Evolutionary conservation across 768 basidiomycete genomes (phyloP), one percentile per base, ranked within the genome.

Genomic region (Mrakia hoshinonis): DNA sequence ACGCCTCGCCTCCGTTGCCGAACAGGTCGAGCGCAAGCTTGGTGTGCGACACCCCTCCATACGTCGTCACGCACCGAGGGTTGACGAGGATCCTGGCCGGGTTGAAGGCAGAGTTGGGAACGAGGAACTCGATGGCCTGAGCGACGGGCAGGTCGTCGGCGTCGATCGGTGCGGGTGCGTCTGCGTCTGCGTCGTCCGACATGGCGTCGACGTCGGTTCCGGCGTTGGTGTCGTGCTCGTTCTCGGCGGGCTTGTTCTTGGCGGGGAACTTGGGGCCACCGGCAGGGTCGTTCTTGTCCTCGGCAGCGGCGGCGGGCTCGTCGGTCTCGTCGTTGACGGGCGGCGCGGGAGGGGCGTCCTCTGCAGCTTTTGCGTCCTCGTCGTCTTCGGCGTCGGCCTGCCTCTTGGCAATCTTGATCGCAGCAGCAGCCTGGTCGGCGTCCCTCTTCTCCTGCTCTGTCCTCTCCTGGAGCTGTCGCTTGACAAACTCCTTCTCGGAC

Each of bases 21-120:
- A 97, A 98, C 75, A 99, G 80, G 79, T 97, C 94, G 55, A 91
- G 80, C n/a, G 95, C 94, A 46, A 99, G 85, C 79, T 92, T 91
- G 26, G 94, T 92, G 80, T 99, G 95, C 74, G 88, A 91, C 4
- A 98, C 95, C 4, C 95, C 96, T 0, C 95, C 95, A 78, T 99
- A 99, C 26, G 95, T 98, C 46, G 95, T 98, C 66, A 95, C 90
- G 79, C 94, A 98, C 20, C 94, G 86, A 5, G 95, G 95, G 77
- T 98, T 98, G 69, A 99, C 88, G 74, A 99, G 79, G 75, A 99
- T 96, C 67, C 93, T 84, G 4, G 93, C 95, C 5, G 93, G 89
- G 10, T 85, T 82, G 80, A 94, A 96, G 11, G 87, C 87, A 22
- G 87, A 88, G 79, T 96, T 98, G 11, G 94, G 93, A 61, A 92